Evolutionary conservation across 805 yeast species (phyloP), one percentile per base, ranked within the genome.

Genomic region (Allodekkera sacchari): DNA sequence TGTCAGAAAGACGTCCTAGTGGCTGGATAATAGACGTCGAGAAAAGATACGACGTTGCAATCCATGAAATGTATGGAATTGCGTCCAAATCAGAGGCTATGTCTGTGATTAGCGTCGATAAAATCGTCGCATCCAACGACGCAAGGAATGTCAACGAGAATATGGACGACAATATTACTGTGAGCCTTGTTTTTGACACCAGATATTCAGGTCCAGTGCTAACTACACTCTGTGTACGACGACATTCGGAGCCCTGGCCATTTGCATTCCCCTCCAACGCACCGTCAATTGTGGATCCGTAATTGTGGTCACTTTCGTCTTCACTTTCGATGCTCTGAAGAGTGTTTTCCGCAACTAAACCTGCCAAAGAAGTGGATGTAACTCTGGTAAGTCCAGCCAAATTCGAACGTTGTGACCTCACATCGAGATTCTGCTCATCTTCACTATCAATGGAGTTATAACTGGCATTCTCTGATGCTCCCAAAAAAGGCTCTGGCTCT

Each of bases 11-110:
- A 44, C 77, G 78, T 7, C 88, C 88, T 15, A 80, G 53, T 3
- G 88, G 88, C 52, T 80, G 88, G 48, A 77, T 76, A 3, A 83
- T 80, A 0, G 87, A 74, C 27, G 78, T 71, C 2, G 85, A 71
- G 26, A 80, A 55, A 26, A 80, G 55, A 44, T 80, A 80, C 0
- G 83, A 69, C 0, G 84, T 75, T 2, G 83, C 87, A 16, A 80
- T 75, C 84, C 85, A 79, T 11, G 84, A 68, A 18, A 78, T 65
- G 39, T 69, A 69, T 4, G 75, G 73, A 27, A 78, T 59, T 0
- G 76, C 77, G 41, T 77, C 59, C 45, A 80, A 67, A 43, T 79
- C 85, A 2, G 83, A 74, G 1, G 85, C 83, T 34, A 80, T 78
- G 18, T 69, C 68, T 2, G 82, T 63, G 44, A 78, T 56, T 18